Evolutionary conservation across 2,329 filamentous ascomycete species (phyloP).

Genomic region (Aaosphaeria pasadenensis): DNA sequence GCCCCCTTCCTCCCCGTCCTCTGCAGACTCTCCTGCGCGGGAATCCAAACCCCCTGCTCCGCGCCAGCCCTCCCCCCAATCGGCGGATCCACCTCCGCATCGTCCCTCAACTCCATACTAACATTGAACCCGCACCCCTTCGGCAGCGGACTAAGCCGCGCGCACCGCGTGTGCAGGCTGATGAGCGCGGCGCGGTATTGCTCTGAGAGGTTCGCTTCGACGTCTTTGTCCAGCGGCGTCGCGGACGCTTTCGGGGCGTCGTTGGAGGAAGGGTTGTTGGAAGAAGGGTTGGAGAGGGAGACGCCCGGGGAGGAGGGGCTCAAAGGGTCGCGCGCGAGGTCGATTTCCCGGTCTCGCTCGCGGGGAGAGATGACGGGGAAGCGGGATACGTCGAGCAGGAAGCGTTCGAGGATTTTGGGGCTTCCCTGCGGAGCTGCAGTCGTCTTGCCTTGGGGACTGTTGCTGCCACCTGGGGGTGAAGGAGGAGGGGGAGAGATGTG

Average conservation of each 20-base stretch:
- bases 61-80: slow-evolving; percentile 16
- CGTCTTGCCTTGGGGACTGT: slow-evolving; percentile 1
- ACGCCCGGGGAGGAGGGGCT: slow-evolving; percentile 1
- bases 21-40: slow-evolving; percentile 51
- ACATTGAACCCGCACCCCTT: slow-evolving; percentile 70
- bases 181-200: slow-evolving; percentile 67
- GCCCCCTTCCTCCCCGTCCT: slow-evolving; percentile 25
- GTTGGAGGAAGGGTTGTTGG: slow-evolving; percentile 5
- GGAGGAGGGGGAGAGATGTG: slow-evolving; percentile 24
- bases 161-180: slow-evolving; percentile 59
- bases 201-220: slow-evolving; percentile 56
- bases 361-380: slow-evolving; percentile 50
- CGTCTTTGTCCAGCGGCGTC: slow-evolving; percentile 14
- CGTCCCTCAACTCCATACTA: slow-evolving; percentile 68
- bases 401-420: slow-evolving; percentile 57
- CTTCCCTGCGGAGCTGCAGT: slow-evolving; percentile 6
- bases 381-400: slow-evolving; percentile 57
- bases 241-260: slow-evolving; percentile 4
- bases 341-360: slow-evolving; percentile 53
- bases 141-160: slow-evolving; percentile 58
- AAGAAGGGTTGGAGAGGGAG: neutral
- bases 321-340: slow-evolving; percentile 23
- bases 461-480: neutral
- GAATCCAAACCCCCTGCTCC: slow-evolving; percentile 59
- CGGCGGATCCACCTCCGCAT: slow-evolving; percentile 49